Evolutionary conservation across 129 eudicot species (phyloP), one percentile per base, ranked within the genome.

Genomic region (Tanacetum coccineum): DNA sequence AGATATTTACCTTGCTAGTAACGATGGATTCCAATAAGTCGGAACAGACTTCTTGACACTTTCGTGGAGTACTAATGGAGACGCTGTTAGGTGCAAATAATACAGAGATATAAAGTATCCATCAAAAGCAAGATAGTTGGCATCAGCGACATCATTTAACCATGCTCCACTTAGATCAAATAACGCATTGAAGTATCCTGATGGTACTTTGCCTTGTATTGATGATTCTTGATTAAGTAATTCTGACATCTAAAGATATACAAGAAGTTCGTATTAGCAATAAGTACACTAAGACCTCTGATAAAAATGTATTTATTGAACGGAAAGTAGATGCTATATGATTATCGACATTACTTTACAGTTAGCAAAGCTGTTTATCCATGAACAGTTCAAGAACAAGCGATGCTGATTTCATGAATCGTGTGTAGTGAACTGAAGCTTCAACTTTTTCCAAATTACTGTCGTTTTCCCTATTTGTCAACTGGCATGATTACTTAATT

Each of bases 101-200:
- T 86, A 90, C 13, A 86, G 74, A 18, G 97, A 85, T 76, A 90
- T 85, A 73, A 86, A 90, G 70, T 84, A 86, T 36, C 91, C 97
- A 82, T 90, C 97, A 76, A 90, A 90, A 15, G 97, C 88, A 75
- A 90, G 87, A 70, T 86, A 49, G 48, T 84, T 87, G 77, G 87
- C 80, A 32, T 86, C 95, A 13, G 87, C 62, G 45, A 78, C 81
- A 74, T 90, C 97, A 66, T 79, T 90, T 65, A 86, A 80, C 97
- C 97, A 90, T 47, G 95, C 67, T 75, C 97, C 95, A 65, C 74
- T 86, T 68, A 90, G 75, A 80, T 90, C 93, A 72, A 90, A 90
- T 26, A 84, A 68, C n/a, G 97, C 80, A 71, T 90, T 90, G 44
- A 86, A 80, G 74, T 83, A 86, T 40, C 97, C 97, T 40, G 97